Conservation (phyloP, 495 filamentous ascomycete species). For the Tuber magnatum region DNA sequence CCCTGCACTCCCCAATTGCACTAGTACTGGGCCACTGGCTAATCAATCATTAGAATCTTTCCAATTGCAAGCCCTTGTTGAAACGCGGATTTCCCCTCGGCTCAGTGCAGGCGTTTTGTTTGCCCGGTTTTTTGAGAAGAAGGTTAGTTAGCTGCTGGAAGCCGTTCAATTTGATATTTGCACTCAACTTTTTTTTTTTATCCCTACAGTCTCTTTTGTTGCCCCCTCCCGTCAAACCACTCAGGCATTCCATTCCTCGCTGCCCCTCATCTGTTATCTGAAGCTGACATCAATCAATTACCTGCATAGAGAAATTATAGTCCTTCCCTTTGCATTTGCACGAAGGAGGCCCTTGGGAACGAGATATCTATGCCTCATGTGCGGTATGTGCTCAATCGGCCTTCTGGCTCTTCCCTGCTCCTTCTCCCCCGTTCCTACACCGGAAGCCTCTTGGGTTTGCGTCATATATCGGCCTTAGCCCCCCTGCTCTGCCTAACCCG, state of each 20-base stretch:
- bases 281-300: conserved; percentile 6
- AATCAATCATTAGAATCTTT: neutral
- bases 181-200: neutral
- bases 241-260: neutral
- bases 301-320: neutral
- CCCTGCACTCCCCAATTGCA: neutral
- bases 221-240: neutral
- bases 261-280: conserved; percentile 5
- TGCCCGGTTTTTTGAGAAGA: neutral
- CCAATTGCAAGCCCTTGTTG: neutral
- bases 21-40: neutral
- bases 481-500: neutral
- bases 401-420: neutral
- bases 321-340: neutral
- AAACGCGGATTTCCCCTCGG: neutral
- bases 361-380: neutral
- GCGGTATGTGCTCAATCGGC: conserved; percentile 3
- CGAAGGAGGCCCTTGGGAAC: neutral
- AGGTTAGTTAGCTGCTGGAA: neutral
- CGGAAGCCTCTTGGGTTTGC: neutral
- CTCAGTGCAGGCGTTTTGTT: neutral
- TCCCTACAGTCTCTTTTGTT: conserved; percentile 2
- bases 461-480: neutral
- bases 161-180: conserved; percentile 2
- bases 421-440: neutral